Evolutionary conservation across 2,329 filamentous ascomycete species (phyloP), one percentile per base, ranked within the genome.

Genomic region (Cercospora nicotianae): DNA sequence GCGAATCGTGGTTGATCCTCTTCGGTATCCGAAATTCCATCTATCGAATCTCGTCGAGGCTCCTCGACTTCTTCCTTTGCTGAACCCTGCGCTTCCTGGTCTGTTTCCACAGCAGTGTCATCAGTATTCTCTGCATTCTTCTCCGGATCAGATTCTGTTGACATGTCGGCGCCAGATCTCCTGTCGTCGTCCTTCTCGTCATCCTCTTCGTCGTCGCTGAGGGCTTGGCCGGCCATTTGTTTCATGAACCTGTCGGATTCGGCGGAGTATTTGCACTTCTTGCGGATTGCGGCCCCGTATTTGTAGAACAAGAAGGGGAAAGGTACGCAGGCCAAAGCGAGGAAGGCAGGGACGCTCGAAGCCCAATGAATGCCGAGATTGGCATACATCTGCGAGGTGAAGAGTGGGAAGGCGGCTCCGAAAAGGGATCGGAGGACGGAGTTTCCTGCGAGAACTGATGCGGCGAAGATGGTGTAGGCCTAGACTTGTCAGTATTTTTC

Each of bases 371-470:
- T 89, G 51, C 91, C 90, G 1, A 75, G 66, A 28, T 67, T 67
- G 65, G 64, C 33, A 72, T 83, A 85, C 83, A 84, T 92, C 74
- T 92, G 89, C 1, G 83, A 85, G 0, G 90, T 88, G 77, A 95
- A 95, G 1, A 95, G 85, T 0, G 92, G 92, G 83, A 96, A 96
- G 0, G 86, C 89, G 2, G 91, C 91, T 71, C 91, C 92, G 70
- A 89, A 90, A 7, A 93, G 82, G 0, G 91, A 94, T 73, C 93
- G 89, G 39, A 96, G 81, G 75, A 96, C 90, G 0, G 91, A 91
- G 80, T 94, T 92, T 60, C 90, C 90, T 2, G 91, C 91, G 9
- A 94, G 82, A 0, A 90, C 90, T 0, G 89, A 92, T 3, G 72
- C 72, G 0, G 92, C 91, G 70, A 90, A 94, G 73, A 94, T 90